Evolutionary conservation across 2,329 filamentous ascomycete genomes (phyloP).

Genomic region (Epichloe festucae): DNA sequence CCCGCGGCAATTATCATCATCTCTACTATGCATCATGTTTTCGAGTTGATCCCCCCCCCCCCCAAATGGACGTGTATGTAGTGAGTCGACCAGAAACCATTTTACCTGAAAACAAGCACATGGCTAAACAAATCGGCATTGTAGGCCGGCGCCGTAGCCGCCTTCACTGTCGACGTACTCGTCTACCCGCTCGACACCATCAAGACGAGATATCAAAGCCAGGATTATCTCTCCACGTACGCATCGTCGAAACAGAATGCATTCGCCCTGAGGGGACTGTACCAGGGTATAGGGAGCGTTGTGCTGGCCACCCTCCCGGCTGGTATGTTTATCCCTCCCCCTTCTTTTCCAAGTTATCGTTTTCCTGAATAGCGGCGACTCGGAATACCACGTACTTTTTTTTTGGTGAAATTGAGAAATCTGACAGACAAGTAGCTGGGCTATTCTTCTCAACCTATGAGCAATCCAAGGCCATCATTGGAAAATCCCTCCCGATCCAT

Average conservation of each 20-base stretch:
- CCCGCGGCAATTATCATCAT: background rate
- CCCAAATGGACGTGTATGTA: slow-evolving; percentile 19
- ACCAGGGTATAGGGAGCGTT: slow-evolving; percentile 78
- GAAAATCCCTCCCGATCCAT: slow-evolving; percentile 41
- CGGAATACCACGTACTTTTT: too few relatives aligned
- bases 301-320: slow-evolving; percentile 82
- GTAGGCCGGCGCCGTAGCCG: slow-evolving; percentile 73
- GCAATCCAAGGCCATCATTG: slow-evolving; percentile 52
- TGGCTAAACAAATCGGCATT: background rate
- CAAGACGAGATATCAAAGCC: slow-evolving; percentile 75
- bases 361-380: too few relatives aligned
- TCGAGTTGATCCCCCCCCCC: background rate
- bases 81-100: slow-evolving; percentile 10
- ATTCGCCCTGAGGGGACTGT: slow-evolving; percentile 56
- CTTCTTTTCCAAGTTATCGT: background rate
- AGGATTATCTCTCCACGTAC: slow-evolving; percentile 58
- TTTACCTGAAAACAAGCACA: background rate
- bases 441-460: slow-evolving; percentile 90
- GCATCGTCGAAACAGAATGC: slow-evolving; percentile 40
- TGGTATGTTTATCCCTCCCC: slow-evolving; percentile 31
- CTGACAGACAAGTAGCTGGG: slow-evolving; percentile 40
- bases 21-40: background rate
- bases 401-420: too few relatives aligned
- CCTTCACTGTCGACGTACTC: slow-evolving; percentile 73
- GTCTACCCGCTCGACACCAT: slow-evolving; percentile 83